Evolutionary conservation across 208 protist genomes (phyloP), one percentile per base, ranked within the genome.

Genomic region (Phytomonas sp.): DNA sequence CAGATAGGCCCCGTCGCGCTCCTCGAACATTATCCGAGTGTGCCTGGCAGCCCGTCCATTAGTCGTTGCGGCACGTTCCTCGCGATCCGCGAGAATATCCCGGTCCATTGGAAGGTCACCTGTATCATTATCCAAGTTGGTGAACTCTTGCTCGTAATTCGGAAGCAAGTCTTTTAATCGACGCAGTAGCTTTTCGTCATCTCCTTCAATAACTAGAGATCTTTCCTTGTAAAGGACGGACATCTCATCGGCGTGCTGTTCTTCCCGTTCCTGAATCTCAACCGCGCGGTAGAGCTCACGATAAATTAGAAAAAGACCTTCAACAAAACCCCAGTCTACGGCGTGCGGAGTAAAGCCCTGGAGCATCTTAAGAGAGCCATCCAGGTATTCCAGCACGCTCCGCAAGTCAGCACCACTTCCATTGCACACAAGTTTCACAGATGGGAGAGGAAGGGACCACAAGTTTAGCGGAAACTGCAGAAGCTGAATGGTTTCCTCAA

Each of bases 221-320:
- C 97, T 96, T 67, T 96, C 95, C 73, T 94, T 92, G 72, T 95
- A 96, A 63, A 96, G 87, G 32, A 98, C 95, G 1, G 92, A 78
- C 69, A 92, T 86, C 72, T 88, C 85, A 62, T 96, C 80, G 33
- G 82, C 82, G 62, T 71, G 62, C 23, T 79, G 79, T 73, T 96
- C 87, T 75, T 90, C 78, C 72, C 60, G 88, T 68, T 96, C 90
- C 68, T 93, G 83, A 56, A 83, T 78, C 74, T 95, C 84, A 30
- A 96, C 81, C 56, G 63, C 70, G 15, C 68, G 71, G 63, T 87
- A 88, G 15, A 97, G 74, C 15, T 88, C 71, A 36, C 83, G 83
- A 72, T 93, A 92, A 13, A 85, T 62, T 0, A 62, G 66, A 67
- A 89, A 88, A 20, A 97, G 62, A 65, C 73, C 79, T 70, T 88